phyloP scores from a whole-genome alignment of 176 grass and related monocot species.

The Carex parvula region DNA sequence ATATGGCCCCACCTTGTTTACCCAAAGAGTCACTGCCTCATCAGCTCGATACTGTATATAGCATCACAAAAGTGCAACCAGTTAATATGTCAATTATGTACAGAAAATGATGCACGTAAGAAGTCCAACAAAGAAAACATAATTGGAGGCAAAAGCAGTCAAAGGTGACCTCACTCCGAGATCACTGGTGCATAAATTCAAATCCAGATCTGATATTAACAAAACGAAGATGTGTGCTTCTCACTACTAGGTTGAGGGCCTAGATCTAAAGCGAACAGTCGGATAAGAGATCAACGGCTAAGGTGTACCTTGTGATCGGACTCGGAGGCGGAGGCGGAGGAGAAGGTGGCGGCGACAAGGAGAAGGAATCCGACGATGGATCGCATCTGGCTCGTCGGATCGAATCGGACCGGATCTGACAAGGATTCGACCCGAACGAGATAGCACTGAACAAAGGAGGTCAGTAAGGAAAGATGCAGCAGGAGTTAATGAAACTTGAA shows the following conservation, averaged over 20 bases:
- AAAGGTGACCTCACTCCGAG: not conserved
- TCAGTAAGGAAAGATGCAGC: not conserved
- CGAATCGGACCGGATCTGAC: conserved; percentile 22
- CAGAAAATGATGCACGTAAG: not conserved
- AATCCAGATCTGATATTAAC: conserved; percentile 25
- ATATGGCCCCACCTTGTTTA: conserved; percentile 99
- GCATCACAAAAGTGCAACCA: not conserved
- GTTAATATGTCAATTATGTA: not conserved
- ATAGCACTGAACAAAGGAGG: not conserved
- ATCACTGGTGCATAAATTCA: not conserved
- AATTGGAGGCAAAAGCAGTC: not conserved
- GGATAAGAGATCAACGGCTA: conserved; percentile 20
- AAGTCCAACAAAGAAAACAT: not conserved
- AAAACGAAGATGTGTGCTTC: not conserved
- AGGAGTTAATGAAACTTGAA: conserved; percentile 1
- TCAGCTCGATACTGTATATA: conserved; percentile 74
- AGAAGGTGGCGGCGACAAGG: conserved; percentile 24
- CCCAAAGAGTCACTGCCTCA: conserved; percentile 80
- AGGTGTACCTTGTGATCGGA: conserved; percentile 62
- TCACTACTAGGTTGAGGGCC: not conserved
- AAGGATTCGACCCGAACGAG: conserved; percentile 25
- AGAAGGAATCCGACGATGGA: conserved; percentile 29
- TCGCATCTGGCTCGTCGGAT: conserved; percentile 40
- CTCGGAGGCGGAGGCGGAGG: conserved; percentile 65
- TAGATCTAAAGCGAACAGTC: not conserved